Evolutionary conservation across 176 grass and related monocot genomes (phyloP), one percentile per base, ranked within the genome.

Genomic region (Otatea glauca): DNA sequence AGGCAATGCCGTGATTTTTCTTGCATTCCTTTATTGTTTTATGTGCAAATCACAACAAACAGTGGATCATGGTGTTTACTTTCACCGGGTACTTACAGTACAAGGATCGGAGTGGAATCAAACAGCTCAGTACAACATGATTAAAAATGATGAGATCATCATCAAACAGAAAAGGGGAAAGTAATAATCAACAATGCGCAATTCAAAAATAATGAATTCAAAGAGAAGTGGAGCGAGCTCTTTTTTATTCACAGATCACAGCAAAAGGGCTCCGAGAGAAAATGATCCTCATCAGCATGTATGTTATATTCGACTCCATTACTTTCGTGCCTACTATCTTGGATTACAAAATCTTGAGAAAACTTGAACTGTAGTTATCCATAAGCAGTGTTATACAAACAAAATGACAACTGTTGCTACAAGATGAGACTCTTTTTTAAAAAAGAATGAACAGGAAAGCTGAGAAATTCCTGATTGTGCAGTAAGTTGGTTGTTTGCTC

Each of bases 61-160:
- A 86, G 73, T 72, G 51, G 15, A 56, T 65, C 72, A 65, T 82
- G 10, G 38, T 65, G 38, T 72, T 70, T 59, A 73, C 25, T 49
- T 68, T 89, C 48, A 59, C 50, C 13, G 48, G 23, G 12, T 68
- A 56, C 67, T 70, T 35, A 74, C 14, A 85, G 6, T 60, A 49
- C 15, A 42, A 70, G 8, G 42, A 70, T 70, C 74, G 61, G 39
- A 29, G 49, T 70, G 50, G 21, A 56, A n/a, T 81, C 79, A 70
- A 41, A 55, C 34, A 58, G 37, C 65, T 56, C 65, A 58, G 14
- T 37, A 70, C 48, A 82, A 61, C 27, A 82, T 81, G 37, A 75
- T 75, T 81, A 67, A 81, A 81, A 81, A 68, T 68, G 35, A 75
- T 25, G 18, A 20, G 25, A 77, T 50, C 74, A 70, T 82, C 25